These are phyloP conservation scores for Botrytis cinerea DNA, from an alignment of 2,329 filamentous ascomycete genomes.

Conservation along the genomic window DNA sequence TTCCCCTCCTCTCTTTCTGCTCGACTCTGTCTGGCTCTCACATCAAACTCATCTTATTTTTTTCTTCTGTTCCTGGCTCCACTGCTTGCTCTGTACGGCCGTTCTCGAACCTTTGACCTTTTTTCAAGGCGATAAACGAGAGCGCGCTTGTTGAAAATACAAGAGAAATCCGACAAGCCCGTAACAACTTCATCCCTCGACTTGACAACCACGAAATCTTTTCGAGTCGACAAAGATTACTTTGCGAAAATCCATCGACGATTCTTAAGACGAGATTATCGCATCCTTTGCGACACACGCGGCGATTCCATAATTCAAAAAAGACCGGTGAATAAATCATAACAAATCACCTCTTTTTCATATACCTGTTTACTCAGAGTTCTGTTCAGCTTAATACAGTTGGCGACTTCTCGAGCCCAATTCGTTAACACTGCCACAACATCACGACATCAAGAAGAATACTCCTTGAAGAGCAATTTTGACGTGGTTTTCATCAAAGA, in stretches of 20 bases:
- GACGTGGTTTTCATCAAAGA: neutral
- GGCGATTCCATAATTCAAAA: neutral
- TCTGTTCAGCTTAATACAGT: slow-evolving; percentile 10
- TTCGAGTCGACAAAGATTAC: slow-evolving; percentile 8
- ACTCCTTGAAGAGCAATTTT: neutral
- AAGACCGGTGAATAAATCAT: neutral
- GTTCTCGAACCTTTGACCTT: slow-evolving; percentile 22
- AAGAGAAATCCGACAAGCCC: slow-evolving; percentile 20
- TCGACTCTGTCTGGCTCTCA: neutral
- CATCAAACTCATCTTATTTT: neutral
- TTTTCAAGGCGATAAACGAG: slow-evolving; percentile 21
- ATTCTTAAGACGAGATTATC: slow-evolving; percentile 4
- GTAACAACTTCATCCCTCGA: slow-evolving; percentile 22
- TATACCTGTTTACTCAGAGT: slow-evolving; percentile 7
- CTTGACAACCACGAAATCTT: slow-evolving; percentile 6
- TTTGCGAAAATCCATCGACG: slow-evolving; percentile 1
- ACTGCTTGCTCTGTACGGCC: slow-evolving; percentile 16
- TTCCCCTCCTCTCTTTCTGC: neutral
- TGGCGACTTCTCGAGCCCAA: slow-evolving; percentile 6
- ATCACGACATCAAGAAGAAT: slow-evolving; percentile 5
- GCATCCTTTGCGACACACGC: slow-evolving; percentile 3
- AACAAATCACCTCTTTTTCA: slow-evolving; percentile 14
- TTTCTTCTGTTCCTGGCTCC: slow-evolving; percentile 19
- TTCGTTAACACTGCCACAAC: slow-evolving; percentile 4
- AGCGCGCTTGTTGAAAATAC: slow-evolving; percentile 22